Conservation (phyloP, 306 rosid species). For the Erythrophleum fordii region DNA sequence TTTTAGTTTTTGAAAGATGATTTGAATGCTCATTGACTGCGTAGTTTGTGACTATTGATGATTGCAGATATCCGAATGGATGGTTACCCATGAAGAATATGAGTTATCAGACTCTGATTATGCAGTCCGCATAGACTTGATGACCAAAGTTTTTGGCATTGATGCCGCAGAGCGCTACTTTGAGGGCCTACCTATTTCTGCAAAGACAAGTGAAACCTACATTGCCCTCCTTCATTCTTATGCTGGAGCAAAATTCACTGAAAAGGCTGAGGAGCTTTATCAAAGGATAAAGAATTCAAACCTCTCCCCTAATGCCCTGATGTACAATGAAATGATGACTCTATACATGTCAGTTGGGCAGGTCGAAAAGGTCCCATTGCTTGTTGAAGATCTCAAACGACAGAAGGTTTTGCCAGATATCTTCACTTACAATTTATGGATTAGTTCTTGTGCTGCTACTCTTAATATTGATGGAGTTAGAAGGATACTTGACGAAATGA, state of each 20-base stretch:
- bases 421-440: constrained; percentile 90
- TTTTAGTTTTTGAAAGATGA: neutral
- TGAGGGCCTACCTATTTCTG: constrained; percentile 66
- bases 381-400: constrained; percentile 76
- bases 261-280: constrained; percentile 83
- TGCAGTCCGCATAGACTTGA: constrained; percentile 83
- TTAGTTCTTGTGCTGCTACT: constrained; percentile 84
- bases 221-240: constrained; percentile 91
- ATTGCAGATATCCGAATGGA: constrained; percentile 93
- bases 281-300: constrained; percentile 61
- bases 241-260: constrained; percentile 76
- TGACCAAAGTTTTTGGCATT: constrained; percentile 89
- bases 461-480: constrained; percentile 64
- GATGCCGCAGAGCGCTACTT: constrained; percentile 94
- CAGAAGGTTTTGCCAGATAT: constrained; percentile 72
- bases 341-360: constrained; percentile 87
- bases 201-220: constrained; percentile 78
- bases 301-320: constrained; percentile 62
- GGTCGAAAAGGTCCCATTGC: constrained; percentile 71
- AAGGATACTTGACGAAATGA: constrained; percentile 78
- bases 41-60: constrained; percentile 37
- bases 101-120: constrained; percentile 75
- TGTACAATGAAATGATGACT: constrained; percentile 96
- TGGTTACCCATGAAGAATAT: constrained; percentile 63
- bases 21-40: neutral